Evolutionary conservation across 495 filamentous ascomycete genomes (phyloP), one percentile per base, ranked within the genome.

Genomic region (Talaromyces thailandensis): DNA sequence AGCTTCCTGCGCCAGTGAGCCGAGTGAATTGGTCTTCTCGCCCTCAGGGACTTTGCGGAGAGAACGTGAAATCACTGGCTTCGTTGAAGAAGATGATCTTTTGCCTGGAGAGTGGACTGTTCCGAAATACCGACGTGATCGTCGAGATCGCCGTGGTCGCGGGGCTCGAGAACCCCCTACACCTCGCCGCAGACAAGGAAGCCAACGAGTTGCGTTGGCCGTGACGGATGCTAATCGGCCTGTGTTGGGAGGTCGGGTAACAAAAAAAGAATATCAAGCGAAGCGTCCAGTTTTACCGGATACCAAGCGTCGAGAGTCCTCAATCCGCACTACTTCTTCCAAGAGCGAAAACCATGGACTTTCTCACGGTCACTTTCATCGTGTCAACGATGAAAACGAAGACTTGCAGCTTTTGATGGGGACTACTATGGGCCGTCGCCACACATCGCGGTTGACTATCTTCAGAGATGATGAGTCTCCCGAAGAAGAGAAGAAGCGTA

Each of bases 11-110:
- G 74, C 78, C 5, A 85, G 93, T n/a, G 84, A 87, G 65, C 85
- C 90, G 7, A 82, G 73, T 0, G 92, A 96, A 69, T 71, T 83
- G 51, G 82, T 95, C 21, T 92, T 70, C 74, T 83, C 73, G 48
- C 81, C 70, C 61, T 79, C 67, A 50, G 90, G 76, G 28, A 76
- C 62, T 40, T 79, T 78, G 65, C 83, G 81, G 71, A 86, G 74
- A 71, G 68, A 82, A 63, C 77, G 83, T 60, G 66, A 73, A 32
- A 89, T 89, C 50, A 79, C 82, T 6, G 81, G 83, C 6, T 76
- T 81, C 64, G 75, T 81, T 28, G 79, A 82, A 53, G 75, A 79
- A n/a, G 73, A 77, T 64, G 82, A 74, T 64, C 79, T 79, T 11
- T 37, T 81, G 32, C 77, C 76, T 61, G 80, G 79, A 26, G 73